Evolutionary conservation across 2,329 filamentous ascomycete genomes (phyloP).

Genomic region (Alternaria hordeiaustralica): DNA sequence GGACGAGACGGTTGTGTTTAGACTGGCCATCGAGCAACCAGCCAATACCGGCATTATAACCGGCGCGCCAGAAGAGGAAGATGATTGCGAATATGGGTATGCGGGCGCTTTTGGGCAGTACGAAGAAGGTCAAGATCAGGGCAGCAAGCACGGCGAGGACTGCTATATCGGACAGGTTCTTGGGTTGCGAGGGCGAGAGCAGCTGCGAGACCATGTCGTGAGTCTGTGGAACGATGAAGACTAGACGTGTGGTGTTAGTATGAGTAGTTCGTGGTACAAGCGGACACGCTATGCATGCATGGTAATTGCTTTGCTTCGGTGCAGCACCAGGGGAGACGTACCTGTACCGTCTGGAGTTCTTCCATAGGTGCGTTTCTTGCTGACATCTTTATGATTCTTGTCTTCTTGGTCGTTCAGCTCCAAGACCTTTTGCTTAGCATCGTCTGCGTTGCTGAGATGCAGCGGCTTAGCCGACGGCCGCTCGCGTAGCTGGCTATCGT

Average conservation of each 20-base stretch:
- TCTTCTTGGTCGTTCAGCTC: slow-evolving; percentile 59
- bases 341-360: slow-evolving; percentile 89
- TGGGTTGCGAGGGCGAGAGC: slow-evolving; percentile 90
- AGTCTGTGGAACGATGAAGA: slow-evolving; percentile 93
- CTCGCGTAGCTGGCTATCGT: slow-evolving; percentile 40
- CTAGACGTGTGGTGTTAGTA: slow-evolving; percentile 56
- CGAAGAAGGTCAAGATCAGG: slow-evolving; percentile 76
- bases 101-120: slow-evolving; percentile 72
- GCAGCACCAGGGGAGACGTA: slow-evolving; percentile 56
- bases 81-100: slow-evolving; percentile 79
- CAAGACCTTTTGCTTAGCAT: slow-evolving; percentile 56
- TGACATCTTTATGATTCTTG: slow-evolving; percentile 55
- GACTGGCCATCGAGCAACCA: slow-evolving; percentile 89
- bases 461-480: slow-evolving; percentile 38
- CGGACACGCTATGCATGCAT: background rate
- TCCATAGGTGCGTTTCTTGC: slow-evolving; percentile 81
- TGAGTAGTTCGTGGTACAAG: background rate
- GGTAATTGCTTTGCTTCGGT: background rate
- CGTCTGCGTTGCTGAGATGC: slow-evolving; percentile 37
- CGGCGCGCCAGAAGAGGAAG: slow-evolving; percentile 90
- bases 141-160: slow-evolving; percentile 79
- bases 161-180: slow-evolving; percentile 85
- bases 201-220: slow-evolving; percentile 99
- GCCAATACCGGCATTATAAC: slow-evolving; percentile 94
- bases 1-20: slow-evolving; percentile 81